A percentile compares a stretch with the other conserved stretches of the same genome.
Conservation (phyloP, 768 basidiomycete genomes). For the Naganishia vaughanmartiniae region DNA sequence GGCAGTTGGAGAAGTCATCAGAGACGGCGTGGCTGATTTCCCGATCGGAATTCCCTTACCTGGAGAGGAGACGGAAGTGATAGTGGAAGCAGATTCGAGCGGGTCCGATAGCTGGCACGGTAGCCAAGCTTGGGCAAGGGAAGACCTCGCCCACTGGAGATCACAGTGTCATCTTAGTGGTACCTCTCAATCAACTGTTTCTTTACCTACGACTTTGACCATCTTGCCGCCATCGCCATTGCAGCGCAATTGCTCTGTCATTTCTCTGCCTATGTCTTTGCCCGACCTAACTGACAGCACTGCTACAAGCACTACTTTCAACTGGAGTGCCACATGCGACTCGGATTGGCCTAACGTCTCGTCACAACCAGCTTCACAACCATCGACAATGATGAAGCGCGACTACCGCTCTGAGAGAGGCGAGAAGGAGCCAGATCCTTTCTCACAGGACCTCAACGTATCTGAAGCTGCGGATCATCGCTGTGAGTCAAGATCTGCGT, state of each 20-base stretch:
- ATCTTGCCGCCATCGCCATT: neutral
- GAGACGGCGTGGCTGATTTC: conserved; percentile 7
- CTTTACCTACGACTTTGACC: neutral
- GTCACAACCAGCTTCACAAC: neutral
- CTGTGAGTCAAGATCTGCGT: neutral
- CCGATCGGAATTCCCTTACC: conserved; percentile 1
- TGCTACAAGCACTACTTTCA: neutral
- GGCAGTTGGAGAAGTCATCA: neutral
- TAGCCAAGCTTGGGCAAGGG: neutral
- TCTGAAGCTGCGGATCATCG: neutral
- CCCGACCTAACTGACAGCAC: neutral
- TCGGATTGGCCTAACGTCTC: neutral
- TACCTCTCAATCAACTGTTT: neutral
- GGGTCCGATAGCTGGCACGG: neutral
- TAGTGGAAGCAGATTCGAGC: neutral
- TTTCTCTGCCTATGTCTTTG: conserved; percentile 9
- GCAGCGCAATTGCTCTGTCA: neutral
- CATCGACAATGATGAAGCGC: neutral
- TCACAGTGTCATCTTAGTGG: conserved; percentile 5
- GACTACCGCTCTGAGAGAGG: neutral
- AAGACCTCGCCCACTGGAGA: conserved; percentile 5
- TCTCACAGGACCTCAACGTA: neutral
- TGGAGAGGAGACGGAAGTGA: neutral
- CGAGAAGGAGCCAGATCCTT: neutral
- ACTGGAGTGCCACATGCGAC: neutral